Evolutionary conservation across 352 stramenopile species (phyloP), one percentile per base, ranked within the genome.

Genomic region (Globisporangium splendens): DNA sequence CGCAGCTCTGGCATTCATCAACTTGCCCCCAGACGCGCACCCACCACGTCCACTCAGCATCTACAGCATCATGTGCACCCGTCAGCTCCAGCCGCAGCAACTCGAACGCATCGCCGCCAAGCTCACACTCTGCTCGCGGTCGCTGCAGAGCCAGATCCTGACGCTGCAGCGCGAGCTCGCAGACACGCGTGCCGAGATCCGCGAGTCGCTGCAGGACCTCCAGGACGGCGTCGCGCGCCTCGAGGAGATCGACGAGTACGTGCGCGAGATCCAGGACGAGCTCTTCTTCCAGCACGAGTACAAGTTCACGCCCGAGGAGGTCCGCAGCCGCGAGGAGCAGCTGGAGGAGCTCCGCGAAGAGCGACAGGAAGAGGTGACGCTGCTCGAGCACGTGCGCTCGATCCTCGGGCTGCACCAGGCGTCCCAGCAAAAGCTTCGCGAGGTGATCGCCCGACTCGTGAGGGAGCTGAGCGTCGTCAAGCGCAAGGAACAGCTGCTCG

Each of bases 211-310:
- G 46, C 69, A 72, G 41, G 79, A 89, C 60, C 68, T 86, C 52
- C 66, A 68, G 28, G 79, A 89, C 44, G 78, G 74, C 18, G 65
- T 73, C 14, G 50, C 65, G 14, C 77, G 80, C 0, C 69, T 91
- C 21, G 52, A 78, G 41, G 80, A 91, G 72, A 91, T 91, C 52
- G 78, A 88, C 28, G 68, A 68, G 53, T 79, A 79, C 59, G 69
- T 86, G 52, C 58, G 68, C 46, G 76, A 86, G 50, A 46, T 87
- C 50, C 60, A 76, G 50, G 59, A 73, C 22, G 77, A 86, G 47
- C 66, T 88, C 38, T 44, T 2, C 56, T 55, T 20, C 38, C 42
- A 56, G 14, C 28, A 66, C 21, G 63, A 69, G 11, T 59, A 82
- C 18, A 61, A 54, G 11, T 47, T 69, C 50, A 43, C 68, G n/a